Evolutionary conservation across 1,284 basidiomycete genomes (phyloP).

Genomic region (Cryptococcus maquisensis): DNA sequence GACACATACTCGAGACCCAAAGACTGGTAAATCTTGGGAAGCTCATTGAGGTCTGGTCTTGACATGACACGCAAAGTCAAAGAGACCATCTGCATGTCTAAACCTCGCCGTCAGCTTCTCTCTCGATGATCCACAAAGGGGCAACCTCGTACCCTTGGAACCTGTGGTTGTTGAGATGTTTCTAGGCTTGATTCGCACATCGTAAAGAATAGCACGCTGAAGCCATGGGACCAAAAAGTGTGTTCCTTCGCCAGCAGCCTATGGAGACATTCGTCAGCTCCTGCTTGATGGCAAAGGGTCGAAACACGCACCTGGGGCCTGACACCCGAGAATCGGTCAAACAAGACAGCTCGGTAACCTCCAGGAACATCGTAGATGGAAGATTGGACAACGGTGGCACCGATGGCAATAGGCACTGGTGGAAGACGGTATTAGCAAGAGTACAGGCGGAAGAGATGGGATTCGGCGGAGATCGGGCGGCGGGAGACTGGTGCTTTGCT

Average conservation of each 20-base stretch:
- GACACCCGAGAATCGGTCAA: slow-evolving; percentile 95
- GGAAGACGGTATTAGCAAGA: not conserved
- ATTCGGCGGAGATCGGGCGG: slow-evolving; percentile 1
- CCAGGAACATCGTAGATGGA: slow-evolving; percentile 86
- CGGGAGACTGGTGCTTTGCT: not conserved
- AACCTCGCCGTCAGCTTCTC: slow-evolving; percentile 1
- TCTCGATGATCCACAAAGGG: not conserved
- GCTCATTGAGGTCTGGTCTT: slow-evolving; percentile 80
- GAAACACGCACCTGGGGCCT: slow-evolving; percentile 60
- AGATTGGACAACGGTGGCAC: slow-evolving; percentile 62
- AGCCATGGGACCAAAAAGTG: slow-evolving; percentile 96
- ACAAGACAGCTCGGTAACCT: slow-evolving; percentile 94
- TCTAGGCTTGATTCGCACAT: slow-evolving; percentile 94
- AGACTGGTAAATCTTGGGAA: slow-evolving; percentile 91
- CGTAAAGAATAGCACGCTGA: slow-evolving; percentile 91
- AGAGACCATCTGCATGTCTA: slow-evolving; percentile 85
- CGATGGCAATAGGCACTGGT: slow-evolving; percentile 70
- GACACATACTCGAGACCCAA: slow-evolving; percentile 68
- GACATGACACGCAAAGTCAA: slow-evolving; percentile 95
- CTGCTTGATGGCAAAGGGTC: not conserved
- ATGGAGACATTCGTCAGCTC: not conserved
- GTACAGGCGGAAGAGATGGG: not conserved
- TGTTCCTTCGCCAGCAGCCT: slow-evolving; percentile 91
- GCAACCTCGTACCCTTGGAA: slow-evolving; percentile 31
- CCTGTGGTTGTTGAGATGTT: slow-evolving; percentile 77